phyloP scores from a whole-genome alignment of 1,284 basidiomycete species.

The Trichosporon sp. region DNA sequence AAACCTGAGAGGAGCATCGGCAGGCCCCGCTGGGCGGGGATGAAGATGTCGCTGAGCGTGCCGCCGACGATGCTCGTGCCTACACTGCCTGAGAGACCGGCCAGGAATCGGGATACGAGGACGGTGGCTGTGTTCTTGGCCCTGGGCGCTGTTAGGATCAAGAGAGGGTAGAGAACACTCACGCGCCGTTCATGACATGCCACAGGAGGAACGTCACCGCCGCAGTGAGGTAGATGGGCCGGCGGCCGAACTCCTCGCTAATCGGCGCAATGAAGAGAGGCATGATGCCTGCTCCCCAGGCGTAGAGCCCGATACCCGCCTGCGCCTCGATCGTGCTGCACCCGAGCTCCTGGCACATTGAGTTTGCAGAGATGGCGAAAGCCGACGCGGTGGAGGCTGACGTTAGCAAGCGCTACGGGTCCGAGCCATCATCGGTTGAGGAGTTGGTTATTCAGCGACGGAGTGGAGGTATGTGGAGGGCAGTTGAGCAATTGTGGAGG shows the following conservation, averaged over 20 bases:
- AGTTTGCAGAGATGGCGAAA: conserved; percentile 65
- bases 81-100: conserved; percentile 66
- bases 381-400: conserved; percentile 63
- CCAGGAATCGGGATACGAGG: conserved; percentile 65
- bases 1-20: conserved; percentile 30
- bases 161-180: conserved; percentile 45
- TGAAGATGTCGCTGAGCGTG: conserved; percentile 70
- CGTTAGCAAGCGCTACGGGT: not conserved
- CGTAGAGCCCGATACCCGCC: conserved; percentile 65
- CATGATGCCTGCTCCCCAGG: conserved; percentile 67
- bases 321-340: conserved; percentile 66
- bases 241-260: conserved; percentile 75
- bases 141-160: conserved; percentile 52
- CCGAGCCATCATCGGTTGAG: too few relatives aligned
- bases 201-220: conserved; percentile 64
- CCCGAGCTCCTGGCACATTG: conserved; percentile 68
- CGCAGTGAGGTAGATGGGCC: conserved; percentile 67
- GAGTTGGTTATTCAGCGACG: not conserved
- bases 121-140: conserved; percentile 70
- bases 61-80: conserved; percentile 77
- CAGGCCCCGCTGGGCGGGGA: conserved; percentile 29
- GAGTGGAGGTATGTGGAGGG: too few relatives aligned
- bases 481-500: too few relatives aligned
- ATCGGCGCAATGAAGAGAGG: conserved; percentile 73
- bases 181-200: conserved; percentile 67